These are phyloP conservation scores for Kalanchoe fedtschenkoi DNA, from an alignment of 164 flowering plant species.

Conservation along the genomic window DNA sequence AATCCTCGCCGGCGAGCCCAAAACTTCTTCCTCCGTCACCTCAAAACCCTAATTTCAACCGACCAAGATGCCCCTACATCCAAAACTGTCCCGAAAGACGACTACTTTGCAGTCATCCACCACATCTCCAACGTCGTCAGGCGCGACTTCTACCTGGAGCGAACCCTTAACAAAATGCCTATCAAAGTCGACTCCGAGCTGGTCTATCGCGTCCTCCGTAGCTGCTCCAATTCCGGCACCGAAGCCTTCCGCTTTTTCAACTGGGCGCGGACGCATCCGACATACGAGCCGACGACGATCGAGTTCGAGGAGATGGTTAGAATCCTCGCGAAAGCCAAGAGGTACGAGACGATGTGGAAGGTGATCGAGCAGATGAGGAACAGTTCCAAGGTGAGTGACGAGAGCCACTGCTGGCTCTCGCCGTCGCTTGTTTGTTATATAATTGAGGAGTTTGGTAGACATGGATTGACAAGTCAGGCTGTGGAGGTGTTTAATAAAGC, in stretches of 20 bases:
- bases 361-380: slow-evolving; percentile 47
- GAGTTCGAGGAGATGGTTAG: slow-evolving; percentile 64
- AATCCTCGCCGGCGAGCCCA: neutral
- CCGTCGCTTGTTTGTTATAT: slow-evolving; percentile 39
- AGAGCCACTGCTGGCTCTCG: slow-evolving; percentile 19
- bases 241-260: slow-evolving; percentile 79
- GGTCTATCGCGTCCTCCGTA: slow-evolving; percentile 75
- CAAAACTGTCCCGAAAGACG: slow-evolving; percentile 33
- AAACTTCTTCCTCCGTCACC: slow-evolving; percentile 8
- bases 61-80: slow-evolving; percentile 6
- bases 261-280: slow-evolving; percentile 58
- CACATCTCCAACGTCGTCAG: slow-evolving; percentile 82
- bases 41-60: slow-evolving; percentile 8
- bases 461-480: slow-evolving; percentile 53
- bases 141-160: slow-evolving; percentile 70
- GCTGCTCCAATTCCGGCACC: slow-evolving; percentile 29
- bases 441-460: slow-evolving; percentile 58
- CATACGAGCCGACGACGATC: slow-evolving; percentile 54
- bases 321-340: slow-evolving; percentile 41
- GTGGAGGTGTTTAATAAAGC: slow-evolving; percentile 67
- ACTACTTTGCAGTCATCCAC: slow-evolving; percentile 73
- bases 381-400: slow-evolving; percentile 3
- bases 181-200: slow-evolving; percentile 54
- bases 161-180: slow-evolving; percentile 68
- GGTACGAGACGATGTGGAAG: slow-evolving; percentile 80